Evolutionary conservation across 805 yeast species (phyloP).

Genomic region (Saccharomycopsis sp.): DNA sequence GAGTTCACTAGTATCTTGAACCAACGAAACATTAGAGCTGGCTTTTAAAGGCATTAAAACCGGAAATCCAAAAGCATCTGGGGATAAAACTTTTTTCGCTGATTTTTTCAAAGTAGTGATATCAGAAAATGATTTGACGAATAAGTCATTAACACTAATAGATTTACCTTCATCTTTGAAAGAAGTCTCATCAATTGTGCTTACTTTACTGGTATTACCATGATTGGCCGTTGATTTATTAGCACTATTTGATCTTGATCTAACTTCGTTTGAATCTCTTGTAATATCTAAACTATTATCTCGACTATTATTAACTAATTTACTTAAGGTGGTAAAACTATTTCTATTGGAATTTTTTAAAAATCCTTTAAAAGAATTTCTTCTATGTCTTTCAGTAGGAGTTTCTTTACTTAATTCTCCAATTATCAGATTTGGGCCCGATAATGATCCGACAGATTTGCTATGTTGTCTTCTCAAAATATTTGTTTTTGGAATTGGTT

Average conservation of each 20-base stretch:
- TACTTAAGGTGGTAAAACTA: neutral
- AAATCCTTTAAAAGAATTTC: conserved; percentile 12
- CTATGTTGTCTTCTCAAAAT: conserved; percentile 6
- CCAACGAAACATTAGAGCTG: conserved; percentile 1
- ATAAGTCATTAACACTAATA: too few relatives aligned
- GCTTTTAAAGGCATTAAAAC: neutral
- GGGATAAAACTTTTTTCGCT: neutral
- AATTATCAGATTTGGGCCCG: neutral
- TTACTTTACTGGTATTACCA: conserved; percentile 2
- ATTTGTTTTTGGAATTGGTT: neutral
- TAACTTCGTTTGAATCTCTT: neutral
- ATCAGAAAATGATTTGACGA: conserved; percentile 2
- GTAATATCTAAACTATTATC: neutral
- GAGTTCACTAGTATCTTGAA: neutral
- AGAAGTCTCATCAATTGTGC: conserved; percentile 7
- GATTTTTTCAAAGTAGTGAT: neutral
- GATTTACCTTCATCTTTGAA: too few relatives aligned
- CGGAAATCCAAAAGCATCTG: too few relatives aligned
- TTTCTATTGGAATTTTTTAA: conserved; percentile 2
- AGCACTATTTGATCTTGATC: neutral
- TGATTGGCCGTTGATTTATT: too few relatives aligned
- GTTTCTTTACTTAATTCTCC: neutral
- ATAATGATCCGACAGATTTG: conserved; percentile 12
- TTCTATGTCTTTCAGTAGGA: conserved; percentile 1
- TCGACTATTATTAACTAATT: neutral